Evolutionary conservation across 148 eudicot species (phyloP), one percentile per base, ranked within the genome.

Genomic region (Tetragonia tetragonoides): DNA sequence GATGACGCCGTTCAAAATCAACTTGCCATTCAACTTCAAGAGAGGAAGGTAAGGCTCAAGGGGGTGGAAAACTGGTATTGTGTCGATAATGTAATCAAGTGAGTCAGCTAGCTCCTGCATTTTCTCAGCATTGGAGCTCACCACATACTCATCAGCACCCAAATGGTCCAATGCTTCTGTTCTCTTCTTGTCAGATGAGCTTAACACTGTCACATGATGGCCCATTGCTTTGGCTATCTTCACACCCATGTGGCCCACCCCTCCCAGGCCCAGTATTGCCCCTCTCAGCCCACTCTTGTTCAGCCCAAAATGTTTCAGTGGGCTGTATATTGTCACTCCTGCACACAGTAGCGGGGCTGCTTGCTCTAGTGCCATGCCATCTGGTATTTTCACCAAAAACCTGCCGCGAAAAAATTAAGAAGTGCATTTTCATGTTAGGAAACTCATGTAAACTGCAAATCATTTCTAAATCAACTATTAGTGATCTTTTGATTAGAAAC

Each of bases 201-300:
- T 92, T 40, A 95, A 87, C 14, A 95, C 99, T 1, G 92, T 87
- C 54, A 93, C 97, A 71, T 95, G 90, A 54, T 95, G 98, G 38
- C 97, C 98, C 98, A 95, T 90, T 14, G 96, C 96, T 79, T 95
- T 95, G 7, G 97, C 99, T 54, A 95, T 88, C 70, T 88, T 88
- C 18, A 95, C 99, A 6, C 99, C 99, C 99, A 95, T 93, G 70
- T 95, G 99, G 38, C 99, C 97, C 56, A 95, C 99, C 12, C 99
- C 99, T 21, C 99, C 99, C 0, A 95, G 90, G 40, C 99, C 99
- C 81, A 93, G 74, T 74, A 95, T 93, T 2, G 91, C 97, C 0
- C 97, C 97, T 83, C 82, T 86, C 5, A 95, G 84, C 56, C 97
- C 99, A 65, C 86, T 86, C 14, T 88, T 69, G 80, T 78, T 81